Evolutionary conservation across 129 eudicot species (phyloP).

Genomic region (sunflower (Helianthus annuus)): HanXRQr2.0-SUNRISE NC_035444.2:34683113-34683612

Average conservation of each 20-base stretch:
- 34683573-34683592: too few relatives aligned
- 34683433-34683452: background rate
- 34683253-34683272: background rate
- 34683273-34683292: background rate
- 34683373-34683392: background rate
- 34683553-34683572: too few relatives aligned
- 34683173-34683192: too few relatives aligned
- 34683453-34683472: background rate
- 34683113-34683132: background rate
- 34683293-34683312: slow-evolving; percentile 1
- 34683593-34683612: too few relatives aligned
- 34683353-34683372: background rate
- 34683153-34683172: too few relatives aligned
- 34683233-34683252: background rate
- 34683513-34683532: too few relatives aligned
- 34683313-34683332: background rate
- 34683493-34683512: too few relatives aligned
- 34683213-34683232: too few relatives aligned
- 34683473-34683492: background rate
- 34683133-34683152: background rate
- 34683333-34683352: background rate
- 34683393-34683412: background rate
- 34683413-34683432: background rate
- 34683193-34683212: too few relatives aligned
- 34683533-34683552: too few relatives aligned